Evolutionary conservation across 202 grass and related monocot genomes (phyloP), one percentile per base, ranked within the genome.

Genomic region (Carex arenaria): DNA sequence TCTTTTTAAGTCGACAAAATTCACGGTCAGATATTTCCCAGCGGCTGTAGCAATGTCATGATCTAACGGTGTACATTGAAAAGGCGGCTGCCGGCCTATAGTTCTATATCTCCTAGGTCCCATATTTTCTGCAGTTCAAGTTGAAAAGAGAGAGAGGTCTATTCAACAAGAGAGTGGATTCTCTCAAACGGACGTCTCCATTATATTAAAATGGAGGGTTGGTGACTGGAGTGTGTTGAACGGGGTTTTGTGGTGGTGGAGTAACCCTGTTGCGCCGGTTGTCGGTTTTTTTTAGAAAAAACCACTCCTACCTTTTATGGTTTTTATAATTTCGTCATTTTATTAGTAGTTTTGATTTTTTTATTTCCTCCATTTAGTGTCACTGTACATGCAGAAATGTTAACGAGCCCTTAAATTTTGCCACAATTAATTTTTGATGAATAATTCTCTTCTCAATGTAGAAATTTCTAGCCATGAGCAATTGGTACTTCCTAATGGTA

Each of bases 81-180:
- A 31, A 66, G 79, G 79, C 79, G 79, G 79, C 67, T 81, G 55
- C 79, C 79, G 79, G 79, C 79, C 79, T 55, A 68, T 67, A 82
- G 62, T 65, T 54, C 9, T 18, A 38, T 10, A 38, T 10, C 7
- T 31, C 10, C 20, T 66, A 67, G 61, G 43, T 53, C 42, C 18
- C 22, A 67, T 10, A 67, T 82, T 22, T 43, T 82, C 79, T 68
- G 22, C 79, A 82, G 40, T 68, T 52, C 6, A 3, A 12, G 1
- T 4, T 9, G 7, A 56, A 15, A 54, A 34, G 51, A 34, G 2
- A 32, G 26, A 38, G 5, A 5, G 1, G 23, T 1, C 5, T 3
- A 5, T 26, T 7, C 3, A 23, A 51, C 32, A 76, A 10, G 4
- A 57, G 13, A 32, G 4, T 47, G 4, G 6, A 47, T 49, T 43